These are phyloP conservation scores for Pinus taeda DNA, from an alignment of 75 land plant species.

Conservation along the genomic window DNA sequence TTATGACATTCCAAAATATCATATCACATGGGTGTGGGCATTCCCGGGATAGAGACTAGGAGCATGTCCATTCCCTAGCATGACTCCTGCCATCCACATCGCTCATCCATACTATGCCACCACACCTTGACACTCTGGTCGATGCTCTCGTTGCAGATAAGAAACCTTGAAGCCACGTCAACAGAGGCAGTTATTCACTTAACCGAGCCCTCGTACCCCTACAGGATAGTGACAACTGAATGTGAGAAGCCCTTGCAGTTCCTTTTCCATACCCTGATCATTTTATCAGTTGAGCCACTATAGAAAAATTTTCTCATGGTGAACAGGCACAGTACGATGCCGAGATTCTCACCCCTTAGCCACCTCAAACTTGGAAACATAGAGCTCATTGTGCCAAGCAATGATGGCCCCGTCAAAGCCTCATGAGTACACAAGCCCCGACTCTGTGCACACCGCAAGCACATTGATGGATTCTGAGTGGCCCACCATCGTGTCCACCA, in stretches of 20 bases:
- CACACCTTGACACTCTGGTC: slow-evolving; percentile 77
- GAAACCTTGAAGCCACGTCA: slow-evolving; percentile 39
- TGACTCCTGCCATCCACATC: too few relatives aligned
- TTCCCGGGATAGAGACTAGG: too few relatives aligned
- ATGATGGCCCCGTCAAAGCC: slow-evolving; percentile 67
- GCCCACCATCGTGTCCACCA: too few relatives aligned
- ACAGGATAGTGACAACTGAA: slow-evolving; percentile 14
- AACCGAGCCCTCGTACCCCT: too few relatives aligned
- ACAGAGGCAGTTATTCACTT: slow-evolving; percentile 22
- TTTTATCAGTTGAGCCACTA: slow-evolving; percentile 66
- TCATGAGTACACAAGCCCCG: slow-evolving; percentile 53
- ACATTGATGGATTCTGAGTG: slow-evolving; percentile 56
- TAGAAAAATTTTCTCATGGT: slow-evolving; percentile 42
- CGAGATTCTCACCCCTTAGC: slow-evolving; percentile 57
- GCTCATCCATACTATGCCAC: slow-evolving; percentile 25
- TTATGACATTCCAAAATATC: too few relatives aligned
- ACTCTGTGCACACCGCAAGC: slow-evolving; percentile 37
- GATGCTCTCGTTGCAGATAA: slow-evolving; percentile 80
- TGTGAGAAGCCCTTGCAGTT: slow-evolving; percentile 5
- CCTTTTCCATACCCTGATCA: slow-evolving; percentile 13
- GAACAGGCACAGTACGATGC: slow-evolving; percentile 75
- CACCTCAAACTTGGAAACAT: neutral
- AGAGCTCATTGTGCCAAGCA: slow-evolving; percentile 41
- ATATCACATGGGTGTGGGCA: too few relatives aligned
- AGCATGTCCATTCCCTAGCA: too few relatives aligned